These are phyloP conservation scores for Nelumbo lutea DNA, from an alignment of 164 flowering plant species.

Conservation along the genomic window DNA sequence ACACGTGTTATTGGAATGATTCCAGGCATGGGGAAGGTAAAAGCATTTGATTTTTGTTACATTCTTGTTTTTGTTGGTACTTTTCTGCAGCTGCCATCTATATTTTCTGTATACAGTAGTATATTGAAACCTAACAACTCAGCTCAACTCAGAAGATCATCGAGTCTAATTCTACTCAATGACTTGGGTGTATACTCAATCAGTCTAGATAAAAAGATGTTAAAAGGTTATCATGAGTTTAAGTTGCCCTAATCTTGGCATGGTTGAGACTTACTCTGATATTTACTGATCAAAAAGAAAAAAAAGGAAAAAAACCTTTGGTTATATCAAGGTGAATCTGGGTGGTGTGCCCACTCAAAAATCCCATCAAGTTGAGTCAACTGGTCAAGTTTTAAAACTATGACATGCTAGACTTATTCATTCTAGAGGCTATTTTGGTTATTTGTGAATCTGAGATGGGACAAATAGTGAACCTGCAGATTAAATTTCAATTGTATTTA, in stretches of 20 bases:
- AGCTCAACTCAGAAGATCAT: too few relatives aligned
- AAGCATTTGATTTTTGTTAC: conserved; percentile 1
- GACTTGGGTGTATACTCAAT: too few relatives aligned
- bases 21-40: conserved; percentile 98
- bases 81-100: not conserved
- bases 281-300: not conserved
- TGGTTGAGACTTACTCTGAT: not conserved
- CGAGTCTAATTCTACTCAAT: too few relatives aligned
- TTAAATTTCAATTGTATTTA: conserved; percentile 1
- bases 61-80: not conserved
- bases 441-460: not conserved
- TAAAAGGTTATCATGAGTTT: not conserved
- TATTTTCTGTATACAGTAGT: too few relatives aligned
- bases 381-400: too few relatives aligned
- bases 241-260: not conserved
- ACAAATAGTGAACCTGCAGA: not conserved
- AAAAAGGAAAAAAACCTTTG: not conserved
- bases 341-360: too few relatives aligned
- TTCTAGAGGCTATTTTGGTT: not conserved
- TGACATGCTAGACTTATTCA: too few relatives aligned
- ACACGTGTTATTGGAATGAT: conserved; percentile 94
- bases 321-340: too few relatives aligned
- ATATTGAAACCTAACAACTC: too few relatives aligned
- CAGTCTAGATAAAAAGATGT: too few relatives aligned
- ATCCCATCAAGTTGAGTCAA: too few relatives aligned